Evolutionary conservation across 495 filamentous ascomycete species (phyloP).

Genomic region (Emericellopsis terricola): DNA sequence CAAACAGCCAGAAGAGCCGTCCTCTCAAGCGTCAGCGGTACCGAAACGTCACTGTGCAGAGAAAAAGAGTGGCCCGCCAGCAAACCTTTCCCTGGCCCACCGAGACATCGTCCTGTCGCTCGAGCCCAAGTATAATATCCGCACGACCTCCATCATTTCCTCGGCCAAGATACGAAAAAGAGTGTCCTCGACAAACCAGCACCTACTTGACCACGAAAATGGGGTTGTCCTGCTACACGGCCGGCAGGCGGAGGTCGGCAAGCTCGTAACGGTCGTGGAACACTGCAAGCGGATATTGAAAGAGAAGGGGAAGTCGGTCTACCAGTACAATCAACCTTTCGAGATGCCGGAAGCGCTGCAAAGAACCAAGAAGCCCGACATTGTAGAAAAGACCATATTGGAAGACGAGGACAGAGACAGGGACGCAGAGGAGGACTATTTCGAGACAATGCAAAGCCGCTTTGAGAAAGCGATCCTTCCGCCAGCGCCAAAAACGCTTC

Average conservation of each 20-base stretch:
- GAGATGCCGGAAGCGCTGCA: constrained; percentile 11
- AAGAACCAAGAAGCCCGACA: constrained; percentile 8
- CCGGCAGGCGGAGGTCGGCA: constrained; percentile 30
- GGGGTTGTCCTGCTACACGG: constrained; percentile 29
- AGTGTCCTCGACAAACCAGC: constrained; percentile 23
- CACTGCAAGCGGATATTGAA: constrained; percentile 41
- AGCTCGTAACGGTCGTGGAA: constrained; percentile 46
- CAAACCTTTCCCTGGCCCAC: too few relatives aligned
- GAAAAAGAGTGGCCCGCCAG: background rate
- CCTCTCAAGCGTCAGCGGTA: constrained; percentile 1
- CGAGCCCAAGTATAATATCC: constrained; percentile 16
- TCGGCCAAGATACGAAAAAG: constrained; percentile 37
- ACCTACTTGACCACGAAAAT: constrained; percentile 12
- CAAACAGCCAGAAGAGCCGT: too few relatives aligned
- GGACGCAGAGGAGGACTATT: constrained; percentile 27
- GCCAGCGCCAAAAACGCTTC: constrained; percentile 7
- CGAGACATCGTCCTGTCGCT: constrained; percentile 11
- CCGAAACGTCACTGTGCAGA: constrained; percentile 2
- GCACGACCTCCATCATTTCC: constrained; percentile 28
- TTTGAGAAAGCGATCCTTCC: constrained; percentile 22
- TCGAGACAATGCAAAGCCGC: constrained; percentile 34
- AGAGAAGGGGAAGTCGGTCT: constrained; percentile 34
- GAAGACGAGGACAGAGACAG: constrained; percentile 8
- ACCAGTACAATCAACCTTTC: constrained; percentile 38
- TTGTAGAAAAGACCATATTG: constrained; percentile 20